Evolutionary conservation across 257 asterid genomes (phyloP), one percentile per base, ranked within the genome.

Genomic region (Sherardia arvensis): DNA sequence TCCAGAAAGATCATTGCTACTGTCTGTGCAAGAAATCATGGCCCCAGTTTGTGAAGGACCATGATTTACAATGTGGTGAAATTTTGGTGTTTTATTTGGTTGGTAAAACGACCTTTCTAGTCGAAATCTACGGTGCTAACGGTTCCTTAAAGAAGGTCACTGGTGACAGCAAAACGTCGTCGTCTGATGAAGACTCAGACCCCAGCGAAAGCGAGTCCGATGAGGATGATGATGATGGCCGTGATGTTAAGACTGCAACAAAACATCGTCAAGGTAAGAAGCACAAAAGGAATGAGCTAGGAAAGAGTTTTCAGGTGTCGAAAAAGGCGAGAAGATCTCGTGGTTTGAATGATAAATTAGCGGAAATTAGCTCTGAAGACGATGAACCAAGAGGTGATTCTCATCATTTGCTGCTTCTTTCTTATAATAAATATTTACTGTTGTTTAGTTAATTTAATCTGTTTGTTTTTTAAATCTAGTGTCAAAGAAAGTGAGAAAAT

Each of bases 21-120:
- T 61, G 21, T 47, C 21, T 61, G 2, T 34, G 65, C 65, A 36
- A 34, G 65, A 20, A n/a, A 21, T 40, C 30, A 10, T 61, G 65
- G 53, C 65, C 65, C 6, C 9, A 61, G 14, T 61, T 61, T 10
- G 51, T 61, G 0, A 61, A 18, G 6, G 30, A 61, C 43, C 51
- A 61, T 17, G 10, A 7, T 7, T 21, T 61, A 8, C 11, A 61
- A 45, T 18, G 36, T 4, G 65, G 65, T 1, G 51, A 61, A 10
- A 5, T 33, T 61, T 17, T 61, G 8, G 15, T 61, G 7, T 33
- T 61, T 17, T 27, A 27, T 23, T 17, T 61, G 51, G 65, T 61
- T 15, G 47, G 36, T 23, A 36, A 61, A 33, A n/a, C 51, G 15
- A 61, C 65, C 8, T 61, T 61, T 26, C 2, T 7, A 20, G 65